Conservation (phyloP, 495 filamentous ascomycete species). For the Beverwykella pulmonaria region DNA sequence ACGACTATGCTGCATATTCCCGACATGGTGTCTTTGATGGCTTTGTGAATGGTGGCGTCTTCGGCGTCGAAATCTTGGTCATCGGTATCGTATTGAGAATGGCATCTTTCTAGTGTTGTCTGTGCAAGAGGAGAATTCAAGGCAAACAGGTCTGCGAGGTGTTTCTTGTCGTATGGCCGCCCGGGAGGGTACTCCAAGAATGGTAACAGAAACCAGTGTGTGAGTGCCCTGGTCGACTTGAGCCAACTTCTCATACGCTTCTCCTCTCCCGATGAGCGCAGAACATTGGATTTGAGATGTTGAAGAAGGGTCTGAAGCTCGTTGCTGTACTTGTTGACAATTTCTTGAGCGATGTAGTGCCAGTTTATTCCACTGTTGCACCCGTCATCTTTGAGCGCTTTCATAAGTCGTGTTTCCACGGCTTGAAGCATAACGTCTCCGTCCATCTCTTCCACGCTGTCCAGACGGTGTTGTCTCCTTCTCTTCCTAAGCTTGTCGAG, state of each 20-base stretch:
- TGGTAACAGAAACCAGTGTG: slow-evolving; percentile 26
- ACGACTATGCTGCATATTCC: slow-evolving; percentile 42
- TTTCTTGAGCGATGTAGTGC: slow-evolving; percentile 25
- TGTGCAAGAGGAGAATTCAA: slow-evolving; percentile 11
- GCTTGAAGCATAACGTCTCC: slow-evolving; percentile 38
- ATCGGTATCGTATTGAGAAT: slow-evolving; percentile 32
- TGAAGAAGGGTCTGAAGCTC: slow-evolving; percentile 2
- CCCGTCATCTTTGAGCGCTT: slow-evolving; percentile 22
- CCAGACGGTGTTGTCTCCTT: slow-evolving; percentile 41
- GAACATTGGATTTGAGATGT: neutral
- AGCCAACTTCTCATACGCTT: neutral
- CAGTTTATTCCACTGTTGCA: slow-evolving; percentile 43
- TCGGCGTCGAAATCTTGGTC: slow-evolving; percentile 28
- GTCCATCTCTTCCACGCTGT: slow-evolving; percentile 35
- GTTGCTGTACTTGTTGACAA: slow-evolving; percentile 13
- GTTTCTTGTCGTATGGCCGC: slow-evolving; percentile 17
- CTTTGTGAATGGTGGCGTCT: slow-evolving; percentile 33
- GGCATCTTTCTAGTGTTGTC: slow-evolving; percentile 31
- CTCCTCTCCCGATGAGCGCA: neutral
- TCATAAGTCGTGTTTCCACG: slow-evolving; percentile 36
- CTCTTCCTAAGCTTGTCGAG: slow-evolving; percentile 39
- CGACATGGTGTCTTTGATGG: slow-evolving; percentile 39
- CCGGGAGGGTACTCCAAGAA: slow-evolving; percentile 23
- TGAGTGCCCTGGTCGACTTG: slow-evolving; percentile 4
- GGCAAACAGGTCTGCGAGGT: slow-evolving; percentile 10